Conservation (phyloP, 345 rosid species). For the Gossypium sturtianum region DNA sequence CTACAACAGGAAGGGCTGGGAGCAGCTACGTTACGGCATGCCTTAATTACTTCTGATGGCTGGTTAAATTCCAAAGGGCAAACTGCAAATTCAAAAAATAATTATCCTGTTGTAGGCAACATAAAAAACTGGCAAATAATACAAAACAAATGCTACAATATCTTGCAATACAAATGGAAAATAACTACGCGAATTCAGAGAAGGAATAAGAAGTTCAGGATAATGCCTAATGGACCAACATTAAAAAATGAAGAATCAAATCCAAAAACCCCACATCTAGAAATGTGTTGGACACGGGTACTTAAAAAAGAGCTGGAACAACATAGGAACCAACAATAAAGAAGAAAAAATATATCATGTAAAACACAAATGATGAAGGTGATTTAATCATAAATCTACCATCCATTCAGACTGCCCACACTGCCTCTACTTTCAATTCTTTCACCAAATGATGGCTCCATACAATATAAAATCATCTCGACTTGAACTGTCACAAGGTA, state of each 20-base stretch:
- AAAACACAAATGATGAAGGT: not conserved
- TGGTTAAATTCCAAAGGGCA: constrained; percentile 84
- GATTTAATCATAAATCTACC: not conserved
- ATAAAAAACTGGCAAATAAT: not conserved
- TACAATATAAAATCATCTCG: not conserved
- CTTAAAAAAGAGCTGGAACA: too few species aligned
- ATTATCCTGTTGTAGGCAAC: not conserved
- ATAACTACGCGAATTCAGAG: not conserved
- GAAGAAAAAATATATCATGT: not conserved
- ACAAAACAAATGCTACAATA: not conserved
- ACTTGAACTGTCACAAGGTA: not conserved
- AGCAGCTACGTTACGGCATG: constrained; percentile 82
- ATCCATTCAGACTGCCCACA: not conserved
- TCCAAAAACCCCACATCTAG: too few species aligned
- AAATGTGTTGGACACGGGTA: too few species aligned
- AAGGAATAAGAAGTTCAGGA: not conserved
- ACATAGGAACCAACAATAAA: not conserved
- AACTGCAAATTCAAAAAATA: constrained; percentile 42
- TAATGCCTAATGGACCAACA: not conserved
- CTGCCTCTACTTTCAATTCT: not conserved
- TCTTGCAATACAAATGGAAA: not conserved
- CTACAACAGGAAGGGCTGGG: constrained; percentile 94
- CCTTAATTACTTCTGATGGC: constrained; percentile 76
- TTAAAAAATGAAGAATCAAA: too few species aligned
- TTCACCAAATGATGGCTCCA: not conserved